Percentiles rank a stretch among this genome's conserved stretches.
Evolutionary conservation across 148 eudicot genomes (phyloP).

Genomic region (Pharnaceum exiguum): DNA sequence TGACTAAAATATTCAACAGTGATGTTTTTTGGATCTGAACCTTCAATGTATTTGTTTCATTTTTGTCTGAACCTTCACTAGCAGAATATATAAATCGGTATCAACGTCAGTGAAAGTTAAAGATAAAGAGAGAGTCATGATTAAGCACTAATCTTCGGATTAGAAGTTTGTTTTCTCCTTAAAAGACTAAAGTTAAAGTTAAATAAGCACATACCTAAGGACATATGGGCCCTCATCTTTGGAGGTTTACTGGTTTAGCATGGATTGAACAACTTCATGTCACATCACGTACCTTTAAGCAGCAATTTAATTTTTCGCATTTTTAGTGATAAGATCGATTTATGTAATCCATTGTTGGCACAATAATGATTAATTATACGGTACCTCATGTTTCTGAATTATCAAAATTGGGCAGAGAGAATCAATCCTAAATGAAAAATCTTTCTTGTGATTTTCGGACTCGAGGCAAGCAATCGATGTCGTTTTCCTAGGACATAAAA

Average conservation of each 20-base stretch:
- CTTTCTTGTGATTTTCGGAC: too few species aligned
- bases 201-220: slow-evolving; percentile 9
- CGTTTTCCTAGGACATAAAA: too few species aligned
- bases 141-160: slow-evolving; percentile 8
- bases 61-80: not conserved
- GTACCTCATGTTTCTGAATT: slow-evolving; percentile 5
- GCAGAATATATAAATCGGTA: not conserved
- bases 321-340: slow-evolving; percentile 16
- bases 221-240: slow-evolving; percentile 25
- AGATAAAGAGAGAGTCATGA: slow-evolving; percentile 8
- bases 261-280: slow-evolving; percentile 24
- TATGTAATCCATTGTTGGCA: not conserved
- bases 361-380: slow-evolving; percentile 10
- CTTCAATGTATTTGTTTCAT: not conserved
- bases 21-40: too few species aligned
- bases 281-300: slow-evolving; percentile 20
- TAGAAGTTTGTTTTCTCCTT: slow-evolving; percentile 4
- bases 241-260: slow-evolving; percentile 28
- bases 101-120: slow-evolving; percentile 19
- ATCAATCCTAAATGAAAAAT: too few species aligned
- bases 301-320: not conserved
- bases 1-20: too few species aligned
- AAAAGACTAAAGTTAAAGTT: too few species aligned
- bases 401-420: too few species aligned
- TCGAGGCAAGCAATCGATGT: too few species aligned